These are phyloP conservation scores for Ceratocystis harringtonii DNA, from an alignment of 2,329 filamentous ascomycete genomes.

Conservation along the genomic window DNA sequence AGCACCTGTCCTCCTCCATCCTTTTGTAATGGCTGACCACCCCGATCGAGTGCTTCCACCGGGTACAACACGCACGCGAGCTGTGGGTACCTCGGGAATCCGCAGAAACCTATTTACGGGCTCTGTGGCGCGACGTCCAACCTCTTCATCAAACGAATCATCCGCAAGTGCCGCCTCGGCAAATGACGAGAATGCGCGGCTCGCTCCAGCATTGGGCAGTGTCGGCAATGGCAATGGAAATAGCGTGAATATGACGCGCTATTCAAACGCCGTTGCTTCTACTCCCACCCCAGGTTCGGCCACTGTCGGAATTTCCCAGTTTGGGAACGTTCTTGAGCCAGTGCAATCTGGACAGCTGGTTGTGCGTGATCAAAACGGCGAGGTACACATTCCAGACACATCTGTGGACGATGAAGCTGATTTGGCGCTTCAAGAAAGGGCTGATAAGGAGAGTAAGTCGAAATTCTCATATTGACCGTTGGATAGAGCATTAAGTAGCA, in stretches of 20 bases:
- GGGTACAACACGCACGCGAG: slow-evolving; percentile 4
- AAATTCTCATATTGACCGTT: too few species aligned
- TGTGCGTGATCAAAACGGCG: slow-evolving; percentile 46
- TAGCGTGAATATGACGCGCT: not conserved
- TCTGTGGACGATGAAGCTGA: slow-evolving; percentile 37
- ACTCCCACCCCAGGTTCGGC: not conserved
- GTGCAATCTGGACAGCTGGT: slow-evolving; percentile 37
- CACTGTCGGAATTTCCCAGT: not conserved
- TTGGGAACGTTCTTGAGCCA: slow-evolving; percentile 6
- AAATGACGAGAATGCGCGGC: slow-evolving; percentile 8
- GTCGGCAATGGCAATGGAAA: not conserved
- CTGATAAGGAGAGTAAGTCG: slow-evolving; percentile 39
- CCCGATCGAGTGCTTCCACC: slow-evolving; percentile 6
- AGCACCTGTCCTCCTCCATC: not conserved
- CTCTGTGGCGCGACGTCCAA: slow-evolving; percentile 9
- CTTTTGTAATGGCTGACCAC: not conserved
- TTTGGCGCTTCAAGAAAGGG: slow-evolving; percentile 39
- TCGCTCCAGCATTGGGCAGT: not conserved
- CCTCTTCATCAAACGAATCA: slow-evolving; percentile 11
- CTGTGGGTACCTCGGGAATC: slow-evolving; percentile 12
- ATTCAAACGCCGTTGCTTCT: not conserved
- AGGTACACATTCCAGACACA: slow-evolving; percentile 35
- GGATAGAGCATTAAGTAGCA: not conserved
- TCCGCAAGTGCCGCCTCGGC: slow-evolving; percentile 1
- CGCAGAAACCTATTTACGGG: slow-evolving; percentile 13